Evolutionary conservation across 2,329 filamentous ascomycete species (phyloP), one percentile per base, ranked within the genome.

Genomic region (Fusarium lateritium): DNA sequence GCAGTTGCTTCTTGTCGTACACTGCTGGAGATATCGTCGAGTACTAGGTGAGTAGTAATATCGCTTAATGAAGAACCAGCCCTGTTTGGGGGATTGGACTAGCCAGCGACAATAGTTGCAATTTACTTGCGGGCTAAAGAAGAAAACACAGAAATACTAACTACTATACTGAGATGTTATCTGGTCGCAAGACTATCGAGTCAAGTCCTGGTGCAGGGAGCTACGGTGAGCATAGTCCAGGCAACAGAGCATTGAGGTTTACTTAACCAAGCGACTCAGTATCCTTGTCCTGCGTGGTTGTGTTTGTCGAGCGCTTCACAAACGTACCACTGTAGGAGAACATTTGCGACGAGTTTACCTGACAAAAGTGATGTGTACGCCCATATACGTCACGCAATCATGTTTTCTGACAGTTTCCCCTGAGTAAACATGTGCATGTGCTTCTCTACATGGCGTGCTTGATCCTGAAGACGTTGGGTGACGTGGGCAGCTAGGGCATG

Each of bases 181-280:
- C 22, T 22, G 40, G 21, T 42, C 40, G 7, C 21, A 22, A 42
- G 40, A 42, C 13, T 31, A 11, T 13, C 28, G 28, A 31, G 28
- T 31, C 28, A 31, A 31, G 28, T 31, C 28, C 28, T 31, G 10
- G 9, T 31, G 28, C 10, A 31, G 28, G 28, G 28, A 17, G 26
- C 31, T 47, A 33, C 47, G 47, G 47, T n/a, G 33, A 62, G 22
- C 19, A 43, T 42, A 31, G 38, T 33, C 43, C 56, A 31, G 14
- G 24, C 17, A n/a, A 14, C 46, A 40, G 22, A 50, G 22, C 26
- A 36, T 22, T 36, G 60, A 45, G 52, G 39, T 13, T 19, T 59
- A 47, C 34, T 36, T 36, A 21, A 49, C 7, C 22, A 40, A 42
- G 38, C 42, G 45, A 36, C 49, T 56, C 26, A 33, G 44, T 17